Evolutionary conservation across 192 early-diverging fungal species (phyloP).

Genomic region (Rhizoclosmatium globosum): DNA sequence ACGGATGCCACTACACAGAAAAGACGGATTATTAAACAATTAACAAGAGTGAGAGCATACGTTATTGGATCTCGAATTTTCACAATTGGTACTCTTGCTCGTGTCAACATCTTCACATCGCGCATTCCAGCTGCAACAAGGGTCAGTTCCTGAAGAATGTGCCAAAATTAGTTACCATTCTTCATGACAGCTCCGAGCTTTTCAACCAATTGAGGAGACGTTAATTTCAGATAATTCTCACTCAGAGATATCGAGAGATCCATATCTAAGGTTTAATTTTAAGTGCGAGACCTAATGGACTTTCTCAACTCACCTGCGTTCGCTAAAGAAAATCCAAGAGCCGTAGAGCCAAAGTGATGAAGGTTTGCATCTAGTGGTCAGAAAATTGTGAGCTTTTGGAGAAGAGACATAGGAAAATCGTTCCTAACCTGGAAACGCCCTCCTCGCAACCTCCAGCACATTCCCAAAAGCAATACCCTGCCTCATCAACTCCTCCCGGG

Average conservation of each 20-base stretch:
- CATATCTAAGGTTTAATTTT: constrained; percentile 25
- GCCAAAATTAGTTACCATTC: constrained; percentile 21
- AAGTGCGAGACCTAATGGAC: neutral
- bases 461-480: constrained; percentile 32
- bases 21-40: neutral
- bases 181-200: constrained; percentile 44
- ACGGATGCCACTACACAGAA: constrained; percentile 33
- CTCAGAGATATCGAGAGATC: constrained; percentile 35
- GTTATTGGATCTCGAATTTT: constrained; percentile 44
- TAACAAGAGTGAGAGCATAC: neutral
- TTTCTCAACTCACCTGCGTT: constrained; percentile 23
- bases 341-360: constrained; percentile 45
- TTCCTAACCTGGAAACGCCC: constrained; percentile 33
- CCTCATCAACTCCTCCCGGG: constrained; percentile 21
- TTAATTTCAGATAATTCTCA: constrained; percentile 14
- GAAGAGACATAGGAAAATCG: constrained; percentile 15
- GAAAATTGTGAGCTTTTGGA: neutral
- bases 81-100: constrained; percentile 50
- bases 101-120: constrained; percentile 43
- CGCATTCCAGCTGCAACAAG: constrained; percentile 21
- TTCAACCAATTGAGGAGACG: constrained; percentile 41
- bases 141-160: neutral
- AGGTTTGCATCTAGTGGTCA: constrained; percentile 22
- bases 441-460: constrained; percentile 32
- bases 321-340: constrained; percentile 39